Base-by-base conservation (phyloP, 2,329 filamentous ascomycete species). In the Aspergillus sp. region DNA sequence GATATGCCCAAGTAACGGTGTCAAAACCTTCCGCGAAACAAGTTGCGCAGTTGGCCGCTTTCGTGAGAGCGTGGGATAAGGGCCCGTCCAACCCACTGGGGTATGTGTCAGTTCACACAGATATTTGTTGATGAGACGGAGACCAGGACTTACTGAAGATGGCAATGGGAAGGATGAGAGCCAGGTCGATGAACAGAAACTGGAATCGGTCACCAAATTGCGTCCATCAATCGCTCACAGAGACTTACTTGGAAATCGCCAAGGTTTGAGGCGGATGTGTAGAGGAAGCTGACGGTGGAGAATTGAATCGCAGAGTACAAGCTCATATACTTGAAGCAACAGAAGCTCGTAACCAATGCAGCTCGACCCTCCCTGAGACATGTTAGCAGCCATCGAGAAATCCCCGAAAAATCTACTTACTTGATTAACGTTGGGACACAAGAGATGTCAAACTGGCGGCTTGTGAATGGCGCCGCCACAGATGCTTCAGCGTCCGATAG, bases 251-350 rank as follows among this genome's bases (percentile, higher is more conserved):
- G 91, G 54, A 98, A 96, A 58, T 98, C 91, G 30, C 91, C 93
- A 4, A 98, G 68, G 54, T 98, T 98, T 6, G 85, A 93, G 8
- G 83, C 93, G 5, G 80, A 86, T 5, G 86, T 84, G 59, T 98
- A 98, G 11, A 98, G 72, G 55, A 98, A 95, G 70, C 83, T 93
- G 52, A 98, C 93, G 1, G 85, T 86, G 5, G 86, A 93, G 66
- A 98, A 98, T 59, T 98, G 91, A 44, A 98, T 98, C n/a, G 91
- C 89, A 2, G 88, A 96, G 67, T 98, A 98, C 44, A 98, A 64
- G 49, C 84, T 93, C 93, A 98, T 98, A 63, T 93, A 98, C 67
- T 96, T 98, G 73, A 98, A 98, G 66, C 91, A 98, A 65, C 85
- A 93, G 66, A 98, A 98, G 60, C 86, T 94, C 8, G 91, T 98